Conservation (phyloP, 106 monocot species). For the Apostasia ramifera region DNA sequence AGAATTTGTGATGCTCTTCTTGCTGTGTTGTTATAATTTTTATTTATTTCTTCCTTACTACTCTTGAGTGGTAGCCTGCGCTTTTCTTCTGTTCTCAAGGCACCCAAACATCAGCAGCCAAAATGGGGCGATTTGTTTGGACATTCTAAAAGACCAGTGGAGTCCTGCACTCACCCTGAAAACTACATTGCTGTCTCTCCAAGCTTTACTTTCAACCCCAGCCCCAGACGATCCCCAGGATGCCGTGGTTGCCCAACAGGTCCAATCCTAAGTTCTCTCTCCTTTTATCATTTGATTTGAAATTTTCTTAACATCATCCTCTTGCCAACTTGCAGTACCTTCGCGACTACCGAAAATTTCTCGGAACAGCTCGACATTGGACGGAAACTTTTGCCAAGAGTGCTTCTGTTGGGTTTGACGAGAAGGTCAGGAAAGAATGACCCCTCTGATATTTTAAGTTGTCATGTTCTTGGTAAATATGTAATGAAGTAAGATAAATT, state of each 20-base stretch:
- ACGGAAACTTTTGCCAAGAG: slow-evolving; percentile 92
- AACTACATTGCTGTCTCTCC: slow-evolving; percentile 87
- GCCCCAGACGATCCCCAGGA: slow-evolving; percentile 98
- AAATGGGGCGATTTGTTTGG: slow-evolving; percentile 98
- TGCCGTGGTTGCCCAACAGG: slow-evolving; percentile 99
- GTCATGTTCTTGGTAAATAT: not conserved
- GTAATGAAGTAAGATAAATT: not conserved
- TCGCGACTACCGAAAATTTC: slow-evolving; percentile 65
- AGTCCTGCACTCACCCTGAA: slow-evolving; percentile 97
- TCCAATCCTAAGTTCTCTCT: slow-evolving; percentile 7
- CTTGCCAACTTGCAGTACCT: slow-evolving; percentile 52
- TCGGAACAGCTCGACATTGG: slow-evolving; percentile 84
- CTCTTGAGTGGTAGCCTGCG: no score
- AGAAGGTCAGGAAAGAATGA: slow-evolving; percentile 51
- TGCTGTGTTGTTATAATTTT: no score
- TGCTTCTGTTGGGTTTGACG: slow-evolving; percentile 60
- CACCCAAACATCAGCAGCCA: slow-evolving; percentile 99
- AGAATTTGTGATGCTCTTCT: no score
- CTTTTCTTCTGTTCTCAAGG: slow-evolving; percentile 30
- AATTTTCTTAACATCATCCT: not conserved
- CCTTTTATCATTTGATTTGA: not conserved
- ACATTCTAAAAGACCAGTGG: slow-evolving; percentile 98
- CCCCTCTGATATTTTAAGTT: not conserved
- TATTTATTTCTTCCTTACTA: no score
- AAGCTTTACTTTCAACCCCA: slow-evolving; percentile 91